Conservation (phyloP, 176 grass and related monocot genomes). For the Otatea glauca region DNA sequence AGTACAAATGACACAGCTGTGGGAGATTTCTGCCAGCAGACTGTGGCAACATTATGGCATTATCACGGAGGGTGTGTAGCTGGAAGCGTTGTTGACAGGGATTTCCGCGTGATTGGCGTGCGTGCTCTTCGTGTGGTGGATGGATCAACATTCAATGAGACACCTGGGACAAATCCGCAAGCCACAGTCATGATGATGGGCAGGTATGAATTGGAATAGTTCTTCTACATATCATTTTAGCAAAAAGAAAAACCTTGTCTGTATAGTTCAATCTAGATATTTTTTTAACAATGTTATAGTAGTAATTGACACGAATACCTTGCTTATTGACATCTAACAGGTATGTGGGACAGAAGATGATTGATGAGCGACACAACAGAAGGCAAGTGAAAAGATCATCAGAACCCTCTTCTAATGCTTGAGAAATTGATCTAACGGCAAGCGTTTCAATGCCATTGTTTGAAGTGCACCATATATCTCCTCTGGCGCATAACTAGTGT, state of each 20-base stretch:
- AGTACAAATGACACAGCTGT: conserved; percentile 55
- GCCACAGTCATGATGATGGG: conserved; percentile 96
- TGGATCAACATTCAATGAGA: conserved; percentile 66
- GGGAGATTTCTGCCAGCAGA: conserved; percentile 65
- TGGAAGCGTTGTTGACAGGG: conserved; percentile 77
- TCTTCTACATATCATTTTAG: background rate
- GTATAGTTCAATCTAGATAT: background rate
- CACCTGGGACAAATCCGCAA: conserved; percentile 90
- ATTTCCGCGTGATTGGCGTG: conserved; percentile 65
- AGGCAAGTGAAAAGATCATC: conserved; percentile 48
- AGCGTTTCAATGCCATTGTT: conserved; percentile 8
- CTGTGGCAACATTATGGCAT: conserved; percentile 85
- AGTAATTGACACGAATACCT: background rate
- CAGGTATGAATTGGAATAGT: conserved; percentile 52
- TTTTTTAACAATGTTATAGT: background rate
- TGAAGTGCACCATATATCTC: background rate
- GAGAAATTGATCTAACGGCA: conserved; percentile 3
- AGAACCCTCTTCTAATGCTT: background rate
- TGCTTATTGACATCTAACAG: conserved; percentile 42
- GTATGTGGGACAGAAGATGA: conserved; percentile 76
- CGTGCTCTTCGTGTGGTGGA: conserved; percentile 75
- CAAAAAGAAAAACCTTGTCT: background rate
- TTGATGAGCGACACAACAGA: conserved; percentile 54
- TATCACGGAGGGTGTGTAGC: conserved; percentile 83
- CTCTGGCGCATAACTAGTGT: background rate